Conservation (phyloP, 495 filamentous ascomycete genomes). For the Chaetomium cochliodes region DNA sequence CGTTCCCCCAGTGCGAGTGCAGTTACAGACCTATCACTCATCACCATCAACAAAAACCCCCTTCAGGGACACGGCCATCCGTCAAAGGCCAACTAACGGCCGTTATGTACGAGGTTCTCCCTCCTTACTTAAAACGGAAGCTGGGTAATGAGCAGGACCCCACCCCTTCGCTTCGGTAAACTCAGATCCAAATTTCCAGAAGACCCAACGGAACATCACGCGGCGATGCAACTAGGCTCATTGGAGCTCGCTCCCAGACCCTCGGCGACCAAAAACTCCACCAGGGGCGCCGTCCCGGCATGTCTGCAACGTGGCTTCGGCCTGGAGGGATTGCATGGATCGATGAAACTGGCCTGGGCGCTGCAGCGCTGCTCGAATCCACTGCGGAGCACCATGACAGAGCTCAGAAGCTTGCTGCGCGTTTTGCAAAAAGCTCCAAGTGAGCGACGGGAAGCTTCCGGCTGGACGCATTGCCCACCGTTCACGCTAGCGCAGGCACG, state of each 20-base stretch:
- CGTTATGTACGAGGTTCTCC: neutral
- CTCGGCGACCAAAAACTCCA: slow-evolving; percentile 16
- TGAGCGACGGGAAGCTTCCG: neutral
- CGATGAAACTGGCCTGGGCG: neutral
- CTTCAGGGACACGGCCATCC: neutral
- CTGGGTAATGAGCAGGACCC: slow-evolving; percentile 13
- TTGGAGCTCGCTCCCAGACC: slow-evolving; percentile 15
- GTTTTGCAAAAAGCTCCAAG: neutral
- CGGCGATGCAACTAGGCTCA: slow-evolving; percentile 25
- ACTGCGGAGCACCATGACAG: neutral
- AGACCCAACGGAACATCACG: slow-evolving; percentile 21
- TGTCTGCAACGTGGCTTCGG: slow-evolving; percentile 8
- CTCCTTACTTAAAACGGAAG: slow-evolving; percentile 15
- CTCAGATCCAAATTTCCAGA: slow-evolving; percentile 31
- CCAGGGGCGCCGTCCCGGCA: slow-evolving; percentile 1
- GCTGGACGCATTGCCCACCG: neutral
- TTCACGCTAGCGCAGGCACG: slow-evolving; percentile 4
- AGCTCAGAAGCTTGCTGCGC: neutral
- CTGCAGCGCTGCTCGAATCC: neutral
- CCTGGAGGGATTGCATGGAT: neutral
- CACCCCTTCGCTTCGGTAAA: slow-evolving; percentile 19
- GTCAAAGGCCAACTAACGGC: slow-evolving; percentile 10
- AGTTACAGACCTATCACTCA: no score
- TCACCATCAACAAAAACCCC: neutral
- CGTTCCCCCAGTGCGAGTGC: slow-evolving; percentile 1